A percentile compares a stretch with the other conserved stretches of the same genome.
Evolutionary conservation across 176 grass and related monocot species (phyloP).

Genomic region (Juncus inflexus): DNA sequence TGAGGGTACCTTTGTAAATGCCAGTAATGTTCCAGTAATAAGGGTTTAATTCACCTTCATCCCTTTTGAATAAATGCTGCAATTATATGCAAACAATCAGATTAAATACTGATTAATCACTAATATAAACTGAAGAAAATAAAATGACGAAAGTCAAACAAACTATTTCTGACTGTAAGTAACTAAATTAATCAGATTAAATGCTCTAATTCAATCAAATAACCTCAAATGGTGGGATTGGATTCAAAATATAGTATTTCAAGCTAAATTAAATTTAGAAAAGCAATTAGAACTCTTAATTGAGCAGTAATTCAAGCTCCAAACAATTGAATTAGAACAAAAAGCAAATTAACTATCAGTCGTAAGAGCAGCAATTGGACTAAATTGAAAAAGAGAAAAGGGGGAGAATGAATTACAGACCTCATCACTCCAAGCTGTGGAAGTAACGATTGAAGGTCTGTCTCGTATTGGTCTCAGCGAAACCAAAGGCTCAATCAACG

Average conservation of each 20-base stretch:
- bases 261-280: no score
- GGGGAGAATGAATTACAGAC: conserved; percentile 30
- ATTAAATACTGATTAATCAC: neutral
- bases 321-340: conserved; percentile 7
- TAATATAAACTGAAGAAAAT: conserved; percentile 1
- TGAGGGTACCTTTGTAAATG: conserved; percentile 66
- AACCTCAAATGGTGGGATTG: no score
- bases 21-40: conserved; percentile 96
- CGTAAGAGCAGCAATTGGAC: neutral
- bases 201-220: no score
- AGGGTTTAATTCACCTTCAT: conserved; percentile 61
- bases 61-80: conserved; percentile 51
- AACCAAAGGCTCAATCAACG: conserved; percentile 29
- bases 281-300: no score
- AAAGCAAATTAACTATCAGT: neutral
- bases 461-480: conserved; percentile 75
- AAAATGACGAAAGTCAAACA: neutral
- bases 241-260: no score
- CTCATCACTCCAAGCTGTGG: conserved; percentile 72
- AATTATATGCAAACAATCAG: conserved; percentile 3
- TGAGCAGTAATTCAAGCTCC: neutral
- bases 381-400: conserved; percentile 11
- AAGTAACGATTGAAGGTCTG: conserved; percentile 33
- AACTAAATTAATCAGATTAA: no score
- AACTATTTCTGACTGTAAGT: neutral